A percentile compares a stretch with the other conserved stretches of the same genome.
These are phyloP conservation scores for Penicillium subrubescens DNA, from an alignment of 495 filamentous ascomycete species.

Conservation along the genomic window DNA sequence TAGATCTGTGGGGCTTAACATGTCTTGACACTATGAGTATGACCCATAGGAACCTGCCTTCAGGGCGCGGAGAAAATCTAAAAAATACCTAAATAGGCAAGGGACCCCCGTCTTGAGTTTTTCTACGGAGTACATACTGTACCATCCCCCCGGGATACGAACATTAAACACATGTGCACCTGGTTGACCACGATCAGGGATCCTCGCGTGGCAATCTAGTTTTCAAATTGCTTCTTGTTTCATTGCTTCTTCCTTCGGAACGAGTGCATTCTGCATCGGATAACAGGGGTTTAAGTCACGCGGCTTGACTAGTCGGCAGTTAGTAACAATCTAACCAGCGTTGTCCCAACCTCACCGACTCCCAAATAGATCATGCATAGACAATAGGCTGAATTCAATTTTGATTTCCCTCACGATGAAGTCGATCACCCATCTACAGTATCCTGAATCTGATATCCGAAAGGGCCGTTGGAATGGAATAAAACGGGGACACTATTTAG, in stretches of 20 bases:
- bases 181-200: background rate
- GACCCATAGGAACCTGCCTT: too few relatives aligned
- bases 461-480: background rate
- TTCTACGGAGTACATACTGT: background rate
- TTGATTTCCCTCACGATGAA: background rate
- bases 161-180: background rate
- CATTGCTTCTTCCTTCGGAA: background rate
- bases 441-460: background rate
- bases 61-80: too few relatives aligned
- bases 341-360: background rate
- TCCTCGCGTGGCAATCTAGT: background rate
- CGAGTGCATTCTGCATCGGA: background rate
- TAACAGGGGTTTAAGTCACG: background rate
- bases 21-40: too few relatives aligned
- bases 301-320: background rate
- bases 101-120: background rate
- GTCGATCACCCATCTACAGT: background rate
- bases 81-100: background rate
- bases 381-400: background rate
- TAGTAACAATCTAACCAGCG: background rate
- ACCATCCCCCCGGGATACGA: background rate
- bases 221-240: background rate
- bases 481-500: background rate
- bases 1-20: background rate
- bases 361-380: background rate